phyloP scores from a whole-genome alignment of 345 rosid species.

The Gossypium longicalyx region DNA sequence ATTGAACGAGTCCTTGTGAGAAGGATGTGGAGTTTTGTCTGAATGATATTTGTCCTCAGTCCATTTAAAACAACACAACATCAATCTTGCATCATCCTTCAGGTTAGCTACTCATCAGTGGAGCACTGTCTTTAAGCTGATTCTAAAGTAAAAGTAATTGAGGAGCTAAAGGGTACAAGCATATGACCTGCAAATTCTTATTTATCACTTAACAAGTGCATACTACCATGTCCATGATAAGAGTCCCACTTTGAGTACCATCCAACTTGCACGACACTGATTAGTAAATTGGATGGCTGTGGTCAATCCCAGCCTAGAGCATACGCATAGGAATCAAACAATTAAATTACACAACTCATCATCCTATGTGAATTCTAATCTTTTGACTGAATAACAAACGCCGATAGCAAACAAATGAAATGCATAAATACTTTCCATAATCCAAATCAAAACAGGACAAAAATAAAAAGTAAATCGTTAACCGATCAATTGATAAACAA shows the following conservation, averaged over 20 bases:
- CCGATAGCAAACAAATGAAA: slow-evolving; percentile 1
- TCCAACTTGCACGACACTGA: not conserved
- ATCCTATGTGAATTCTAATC: not conserved
- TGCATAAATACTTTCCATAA: not conserved
- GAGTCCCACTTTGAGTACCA: not conserved
- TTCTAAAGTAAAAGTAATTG: not conserved
- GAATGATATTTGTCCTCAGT: not conserved
- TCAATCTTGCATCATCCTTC: not conserved
- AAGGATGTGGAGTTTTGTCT: slow-evolving; percentile 23
- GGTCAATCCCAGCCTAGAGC: not conserved
- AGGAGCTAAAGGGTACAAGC: not conserved
- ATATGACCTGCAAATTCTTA: not conserved
- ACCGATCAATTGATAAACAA: not conserved
- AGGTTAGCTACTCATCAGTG: not conserved
- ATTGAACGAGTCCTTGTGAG: slow-evolving; percentile 42
- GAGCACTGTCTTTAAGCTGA: not conserved
- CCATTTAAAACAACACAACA: not conserved
- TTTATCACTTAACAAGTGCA: not conserved
- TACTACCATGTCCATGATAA: not conserved
- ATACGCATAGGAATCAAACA: not conserved
- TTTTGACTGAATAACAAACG: not conserved
- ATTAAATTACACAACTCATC: not conserved
- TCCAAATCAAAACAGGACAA: not conserved
- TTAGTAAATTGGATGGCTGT: not conserved
- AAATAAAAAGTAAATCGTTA: not conserved